These are phyloP conservation scores for Paxillus ammoniavirescens DNA, from an alignment of 768 basidiomycete species.

Conservation along the genomic window DNA sequence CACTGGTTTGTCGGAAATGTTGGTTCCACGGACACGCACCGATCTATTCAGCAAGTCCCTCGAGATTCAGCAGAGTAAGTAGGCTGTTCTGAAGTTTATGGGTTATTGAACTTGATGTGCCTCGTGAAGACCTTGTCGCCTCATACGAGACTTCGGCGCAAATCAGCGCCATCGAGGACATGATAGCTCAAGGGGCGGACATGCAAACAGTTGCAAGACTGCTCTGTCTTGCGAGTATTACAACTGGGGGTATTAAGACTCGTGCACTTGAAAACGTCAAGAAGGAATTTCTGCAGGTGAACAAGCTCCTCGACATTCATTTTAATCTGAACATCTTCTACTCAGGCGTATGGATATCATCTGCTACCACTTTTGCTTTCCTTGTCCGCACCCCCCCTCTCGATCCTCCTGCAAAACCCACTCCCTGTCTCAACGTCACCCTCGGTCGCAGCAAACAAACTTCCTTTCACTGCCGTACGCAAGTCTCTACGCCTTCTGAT, in stretches of 20 bases:
- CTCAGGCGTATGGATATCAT: conserved; percentile 73
- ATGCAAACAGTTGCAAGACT: conserved; percentile 77
- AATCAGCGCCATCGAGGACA: conserved; percentile 83
- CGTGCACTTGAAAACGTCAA: conserved; percentile 87
- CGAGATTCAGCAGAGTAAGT: conserved; percentile 92
- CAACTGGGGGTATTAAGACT: conserved; percentile 80
- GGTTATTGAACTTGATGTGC: conserved; percentile 5
- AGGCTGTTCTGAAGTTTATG: conserved; percentile 1
- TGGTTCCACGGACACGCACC: conserved; percentile 80
- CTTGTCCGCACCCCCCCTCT: conserved; percentile 62
- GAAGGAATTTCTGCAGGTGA: conserved; percentile 84
- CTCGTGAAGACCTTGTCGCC: conserved; percentile 77
- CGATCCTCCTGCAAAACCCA: conserved; percentile 65
- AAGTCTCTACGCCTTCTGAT: conserved; percentile 90
- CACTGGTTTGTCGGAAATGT: conserved; percentile 89
- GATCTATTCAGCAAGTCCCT: conserved; percentile 89
- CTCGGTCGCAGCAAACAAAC: conserved; percentile 47
- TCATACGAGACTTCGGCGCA: conserved; percentile 84
- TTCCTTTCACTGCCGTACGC: conserved; percentile 69
- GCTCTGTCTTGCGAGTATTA: conserved; percentile 83
- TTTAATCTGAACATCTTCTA: conserved; percentile 18
- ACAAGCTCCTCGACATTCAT: conserved; percentile 4
- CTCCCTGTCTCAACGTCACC: conserved; percentile 51
- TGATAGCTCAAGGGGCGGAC: conserved; percentile 85
- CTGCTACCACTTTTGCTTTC: conserved; percentile 67